Evolutionary conservation across 73 alveolate species (phyloP).

Genomic region (Uronychia setigera): DNA sequence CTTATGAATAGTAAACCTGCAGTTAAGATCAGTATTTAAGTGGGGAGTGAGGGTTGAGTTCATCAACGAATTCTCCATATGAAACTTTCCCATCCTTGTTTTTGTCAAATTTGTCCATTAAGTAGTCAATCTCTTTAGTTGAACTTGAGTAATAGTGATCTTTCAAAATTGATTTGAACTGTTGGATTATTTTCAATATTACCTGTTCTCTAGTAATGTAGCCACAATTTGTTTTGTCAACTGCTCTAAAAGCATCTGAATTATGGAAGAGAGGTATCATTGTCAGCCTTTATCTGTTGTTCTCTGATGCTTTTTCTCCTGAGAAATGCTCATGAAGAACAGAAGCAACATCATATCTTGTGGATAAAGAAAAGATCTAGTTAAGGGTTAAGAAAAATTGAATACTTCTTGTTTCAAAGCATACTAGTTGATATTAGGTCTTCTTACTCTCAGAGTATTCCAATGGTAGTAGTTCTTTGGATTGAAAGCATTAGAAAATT

Average conservation of each 20-base stretch:
- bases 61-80: conserved; percentile 51
- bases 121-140: conserved; percentile 19
- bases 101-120: conserved; percentile 57
- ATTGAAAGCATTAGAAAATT: conserved; percentile 35
- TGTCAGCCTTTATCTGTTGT: conserved; percentile 14
- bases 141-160: conserved; percentile 19
- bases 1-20: too few relatives aligned
- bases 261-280: conserved; percentile 1
- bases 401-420: neutral
- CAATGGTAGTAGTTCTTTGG: conserved; percentile 18
- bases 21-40: neutral
- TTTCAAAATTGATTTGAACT: neutral
- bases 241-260: conserved; percentile 11
- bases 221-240: neutral
- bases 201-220: conserved; percentile 7
- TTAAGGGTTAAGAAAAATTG: too few relatives aligned
- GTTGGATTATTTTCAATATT: too few relatives aligned
- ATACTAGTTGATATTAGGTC: neutral
- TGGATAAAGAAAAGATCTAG: too few relatives aligned
- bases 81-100: conserved; percentile 46
- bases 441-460: neutral
- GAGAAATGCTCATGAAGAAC: conserved; percentile 5
- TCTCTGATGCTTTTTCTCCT: conserved; percentile 24
- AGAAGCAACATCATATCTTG: neutral
- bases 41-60: conserved; percentile 35